Base-by-base conservation (phyloP, 257 asterid genomes). In the Jacaranda mimosifolia region DNA sequence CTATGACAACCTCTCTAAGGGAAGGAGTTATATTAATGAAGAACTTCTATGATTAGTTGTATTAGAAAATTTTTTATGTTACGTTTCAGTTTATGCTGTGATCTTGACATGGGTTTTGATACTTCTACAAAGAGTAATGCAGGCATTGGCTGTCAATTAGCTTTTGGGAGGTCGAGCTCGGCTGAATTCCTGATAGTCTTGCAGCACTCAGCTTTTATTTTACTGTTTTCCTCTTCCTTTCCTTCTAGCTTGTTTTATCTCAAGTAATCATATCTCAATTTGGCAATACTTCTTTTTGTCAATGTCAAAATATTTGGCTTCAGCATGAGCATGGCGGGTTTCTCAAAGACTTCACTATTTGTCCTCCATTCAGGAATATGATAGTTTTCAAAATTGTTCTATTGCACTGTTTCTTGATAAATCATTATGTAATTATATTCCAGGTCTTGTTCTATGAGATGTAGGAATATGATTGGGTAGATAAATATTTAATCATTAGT, bases 311-410 rank as follows among this genome's bases (percentile, higher is more conserved):
- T 51, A 18, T 53, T 52, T 9, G 49, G 39, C 46, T 32, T 17
- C 63, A 49, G 71, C 60, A 40, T 51, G 62, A 58, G 73, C 17
- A 46, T 18, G 52, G 19, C 65, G 65, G 63, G 51, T 49, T 26
- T 32, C 36, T 14, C 57, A 7, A 45, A 0, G 19, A 63, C 40
- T 64, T 18, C 19, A 15, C 32, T 36, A 7, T 9, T 13, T 67
- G 62, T n/a, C 51, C 70, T 51, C 66, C 26, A 9, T 43, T 65
- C 36, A 9, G 63, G 70, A 55, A 64, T 18, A 39, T 26, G 53
- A n/a, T 48, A 17, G 6, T 12, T 12, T 69, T 26, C 32, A 26
- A 11, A 46, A 48, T 38, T 64, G 66, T 58, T 71, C 6, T 72
- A 9, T 48, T 49, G 52, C 46, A 21, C 53, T 32, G 4, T 38